phyloP scores from a whole-genome alignment of 1,139 yeast genomes.

The Protomyces inundatus region DNA sequence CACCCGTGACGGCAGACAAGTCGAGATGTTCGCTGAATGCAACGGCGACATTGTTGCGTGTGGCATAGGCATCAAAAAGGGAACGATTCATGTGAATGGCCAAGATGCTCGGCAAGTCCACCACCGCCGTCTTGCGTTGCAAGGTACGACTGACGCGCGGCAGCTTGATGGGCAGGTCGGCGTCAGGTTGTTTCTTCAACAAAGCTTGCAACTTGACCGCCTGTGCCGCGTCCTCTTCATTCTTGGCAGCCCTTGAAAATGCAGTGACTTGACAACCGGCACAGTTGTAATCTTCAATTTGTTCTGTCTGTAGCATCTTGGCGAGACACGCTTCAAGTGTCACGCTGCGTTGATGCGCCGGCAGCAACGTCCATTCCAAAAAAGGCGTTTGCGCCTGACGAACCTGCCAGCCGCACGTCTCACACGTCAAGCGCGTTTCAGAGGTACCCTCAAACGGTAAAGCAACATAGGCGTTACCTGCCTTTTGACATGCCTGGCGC shows the following conservation, averaged over 20 bases:
- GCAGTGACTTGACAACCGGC: conserved; percentile 2
- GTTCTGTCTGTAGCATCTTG: conserved; percentile 4
- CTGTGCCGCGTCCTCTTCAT: not conserved
- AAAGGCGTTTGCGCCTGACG: conserved; percentile 4
- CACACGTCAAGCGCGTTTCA: conserved; percentile 3
- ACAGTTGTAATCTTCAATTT: conserved; percentile 17
- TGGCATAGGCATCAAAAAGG: conserved; percentile 10
- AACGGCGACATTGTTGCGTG: conserved; percentile 14
- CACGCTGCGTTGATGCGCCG: not conserved
- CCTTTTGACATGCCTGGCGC: not conserved
- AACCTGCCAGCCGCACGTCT: not conserved
- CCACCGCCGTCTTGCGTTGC: not conserved
- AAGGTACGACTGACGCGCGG: not conserved
- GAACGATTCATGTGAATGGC: conserved; percentile 21
- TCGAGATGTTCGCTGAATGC: not conserved
- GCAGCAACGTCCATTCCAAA: conserved; percentile 14
- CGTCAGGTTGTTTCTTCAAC: not conserved
- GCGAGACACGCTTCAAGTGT: conserved; percentile 4
- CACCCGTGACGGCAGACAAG: not conserved
- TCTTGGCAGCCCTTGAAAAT: not conserved
- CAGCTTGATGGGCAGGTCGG: conserved; percentile 7
- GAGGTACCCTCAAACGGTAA: conserved; percentile 17
- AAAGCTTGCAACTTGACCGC: not conserved
- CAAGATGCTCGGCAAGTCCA: conserved; percentile 4
- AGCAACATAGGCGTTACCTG: conserved; percentile 1